Evolutionary conservation across 192 early-diverging fungal genomes (phyloP).

Genomic region (Coemansia sp.): DNA sequence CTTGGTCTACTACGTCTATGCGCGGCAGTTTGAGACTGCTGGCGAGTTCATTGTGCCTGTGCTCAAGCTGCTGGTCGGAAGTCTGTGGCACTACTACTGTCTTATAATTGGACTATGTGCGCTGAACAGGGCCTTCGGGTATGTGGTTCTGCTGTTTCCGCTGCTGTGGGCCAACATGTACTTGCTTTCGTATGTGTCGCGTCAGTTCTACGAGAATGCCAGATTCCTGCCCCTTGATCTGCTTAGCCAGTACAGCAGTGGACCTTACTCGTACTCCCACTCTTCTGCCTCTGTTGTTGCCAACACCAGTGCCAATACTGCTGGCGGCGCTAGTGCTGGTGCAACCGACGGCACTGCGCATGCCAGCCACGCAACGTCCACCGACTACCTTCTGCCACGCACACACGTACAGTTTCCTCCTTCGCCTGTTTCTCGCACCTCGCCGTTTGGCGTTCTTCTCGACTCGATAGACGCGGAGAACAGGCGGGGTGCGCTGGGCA

Average conservation of each 20-base stretch:
- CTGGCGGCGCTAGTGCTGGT: neutral
- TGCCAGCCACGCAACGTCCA: conserved; percentile 41
- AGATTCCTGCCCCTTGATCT: conserved; percentile 42
- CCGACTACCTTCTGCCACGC: conserved; percentile 45
- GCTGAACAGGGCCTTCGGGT: conserved; percentile 39
- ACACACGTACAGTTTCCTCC: conserved; percentile 13
- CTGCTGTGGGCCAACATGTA: conserved; percentile 48
- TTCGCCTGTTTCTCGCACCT: neutral
- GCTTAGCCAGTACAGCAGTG: conserved; percentile 6
- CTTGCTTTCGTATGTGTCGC: conserved; percentile 34
- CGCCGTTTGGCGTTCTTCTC: conserved; percentile 26
- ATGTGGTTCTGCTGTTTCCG: conserved; percentile 45
- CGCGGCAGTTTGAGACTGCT: conserved; percentile 69
- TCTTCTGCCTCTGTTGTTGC: neutral
- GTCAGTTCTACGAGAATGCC: conserved; percentile 46
- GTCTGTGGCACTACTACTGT: conserved; percentile 53
- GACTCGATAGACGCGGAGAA: conserved; percentile 30
- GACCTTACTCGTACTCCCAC: too few relatives aligned
- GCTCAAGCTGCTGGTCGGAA: conserved; percentile 45
- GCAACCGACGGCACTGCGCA: neutral
- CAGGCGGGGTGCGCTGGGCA: conserved; percentile 9
- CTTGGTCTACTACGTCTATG: conserved; percentile 73
- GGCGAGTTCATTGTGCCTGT: conserved; percentile 57
- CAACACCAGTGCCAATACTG: neutral
- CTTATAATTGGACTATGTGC: conserved; percentile 53